Evolutionary conservation across 352 stramenopile species (phyloP), one percentile per base, ranked within the genome.

Genomic region (Globisporangium iwayamae): DNA sequence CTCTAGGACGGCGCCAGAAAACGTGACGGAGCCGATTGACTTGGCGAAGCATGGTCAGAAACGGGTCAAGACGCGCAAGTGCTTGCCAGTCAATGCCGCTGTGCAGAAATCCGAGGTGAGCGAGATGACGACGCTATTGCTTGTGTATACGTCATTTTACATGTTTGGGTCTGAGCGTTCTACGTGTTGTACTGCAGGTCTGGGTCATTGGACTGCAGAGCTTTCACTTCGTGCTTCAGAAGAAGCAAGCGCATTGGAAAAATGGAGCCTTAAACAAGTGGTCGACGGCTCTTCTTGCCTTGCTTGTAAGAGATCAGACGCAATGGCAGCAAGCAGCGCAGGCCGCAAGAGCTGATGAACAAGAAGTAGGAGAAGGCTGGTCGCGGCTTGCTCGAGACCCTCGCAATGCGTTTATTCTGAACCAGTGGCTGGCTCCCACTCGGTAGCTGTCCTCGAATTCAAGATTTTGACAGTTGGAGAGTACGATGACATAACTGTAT

Each of bases 151-250:
- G 38, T 20, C 9, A 47, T 46, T 32, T 18, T 34, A 18, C 25
- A 28, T 28, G 25, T 28, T 28, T 28, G 25, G 25, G 25, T 28
- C 25, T 28, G 25, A 28, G 25, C 25, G 25, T 61, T 8, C n/a
- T 7, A 16, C 39, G 28, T 28, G 6, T 8, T 51, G 25, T 28
- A 20, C 13, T 53, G 51, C n/a, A 87, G 78, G 66, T 87, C 32
- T 80, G 73, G 71, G 56, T 61, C 16, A 74, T 84, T 50, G 78
- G 78, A 38, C 57, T 84, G 14, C 58, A 72, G 51, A 72, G 65
- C 9, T 84, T 87, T 32, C 61, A 72, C 28, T 45, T 87, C 18
- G 63, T 68, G 20, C 56, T 84, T 9, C 38, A 65, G 59, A 38
- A 56, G 11, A 60, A 47, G 22, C 39, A 28, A 50, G 72, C 70